A percentile compares a stretch with the other conserved stretches of the same genome.
phyloP scores from a whole-genome alignment of 306 rosid genomes.

The Casuarina cunninghamiana region DNA sequence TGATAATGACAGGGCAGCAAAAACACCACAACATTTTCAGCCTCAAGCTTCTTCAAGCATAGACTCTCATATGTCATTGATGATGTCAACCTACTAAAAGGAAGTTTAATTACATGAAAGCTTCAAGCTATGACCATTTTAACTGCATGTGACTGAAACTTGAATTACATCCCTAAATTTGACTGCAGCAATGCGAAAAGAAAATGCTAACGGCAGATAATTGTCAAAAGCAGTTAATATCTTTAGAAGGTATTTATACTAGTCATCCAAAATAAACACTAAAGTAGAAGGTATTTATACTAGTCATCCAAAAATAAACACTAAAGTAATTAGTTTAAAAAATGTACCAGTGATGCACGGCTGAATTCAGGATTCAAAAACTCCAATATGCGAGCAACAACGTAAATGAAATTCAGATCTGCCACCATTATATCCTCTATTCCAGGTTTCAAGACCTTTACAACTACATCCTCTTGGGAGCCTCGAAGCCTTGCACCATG shows the following conservation, averaged over 20 bases:
- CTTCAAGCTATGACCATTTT: conserved; percentile 24
- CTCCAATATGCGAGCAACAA: conserved; percentile 89
- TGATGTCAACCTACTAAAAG: conserved; percentile 79
- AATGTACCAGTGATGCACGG: conserved; percentile 80
- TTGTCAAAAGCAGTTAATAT: not conserved
- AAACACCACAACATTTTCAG: not conserved
- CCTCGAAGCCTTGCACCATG: conserved; percentile 94
- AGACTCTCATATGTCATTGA: conserved; percentile 83
- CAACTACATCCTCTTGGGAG: conserved; percentile 86
- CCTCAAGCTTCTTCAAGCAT: conserved; percentile 86
- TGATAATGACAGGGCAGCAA: conserved; percentile 16
- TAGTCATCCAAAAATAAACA: not conserved
- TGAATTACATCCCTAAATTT: conserved; percentile 1
- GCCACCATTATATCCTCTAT: conserved; percentile 88
- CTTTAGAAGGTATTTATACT: not conserved
- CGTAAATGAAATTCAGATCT: conserved; percentile 88
- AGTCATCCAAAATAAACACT: not conserved
- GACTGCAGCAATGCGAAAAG: not conserved
- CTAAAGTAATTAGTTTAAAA: conserved; percentile 15
- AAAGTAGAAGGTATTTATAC: not conserved
- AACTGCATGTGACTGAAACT: not conserved
- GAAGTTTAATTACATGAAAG: conserved; percentile 38
- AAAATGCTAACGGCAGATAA: not conserved
- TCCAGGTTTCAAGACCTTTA: conserved; percentile 97
- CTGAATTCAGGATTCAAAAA: conserved; percentile 88